Evolutionary conservation across 1,284 basidiomycete species (phyloP), one percentile per base, ranked within the genome.

Genomic region (Rhodotorula sp.): DNA sequence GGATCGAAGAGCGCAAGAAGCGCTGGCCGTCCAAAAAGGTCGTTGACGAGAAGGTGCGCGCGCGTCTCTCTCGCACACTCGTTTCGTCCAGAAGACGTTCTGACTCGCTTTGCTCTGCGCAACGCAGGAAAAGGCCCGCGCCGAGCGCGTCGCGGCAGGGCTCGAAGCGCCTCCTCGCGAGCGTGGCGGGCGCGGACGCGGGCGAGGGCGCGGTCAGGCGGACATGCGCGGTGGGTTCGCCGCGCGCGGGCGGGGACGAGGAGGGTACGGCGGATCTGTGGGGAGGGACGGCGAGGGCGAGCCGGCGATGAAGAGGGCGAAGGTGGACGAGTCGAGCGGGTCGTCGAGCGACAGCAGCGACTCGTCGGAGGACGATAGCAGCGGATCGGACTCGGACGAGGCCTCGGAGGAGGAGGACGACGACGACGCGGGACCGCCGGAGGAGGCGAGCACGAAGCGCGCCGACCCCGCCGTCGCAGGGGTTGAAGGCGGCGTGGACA

Each of bases 1-100:
- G 94, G 94, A 87, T 95, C 65, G 88, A 87, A 45, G 93, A 97
- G 78, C 88, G 94, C 58, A 92, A 87, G 81, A 88, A 87, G 73
- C 87, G 90, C 25, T 97, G 90, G 85, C 94, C 94, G 5, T 91
- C 88, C 21, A 81, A 85, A 21, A 79, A 84, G 61, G 86, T 88
- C 25, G 85, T 92, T 1, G 86, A 87, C 69, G 91, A 95, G 62
- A 94, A 92, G 78, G 84, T 84, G 16, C 61, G 80, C 34, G 80
- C 34, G 71, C 12, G 10, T 2, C 42, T 64, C 44, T 14, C 49
- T 52, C 42, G 42, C 16, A 41, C 23, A n/a, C 27, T 21, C 10
- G 1, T 8, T 44, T 42, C 4, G 10, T 48, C 49, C 44, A 23
- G 45, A 13, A 12, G 60, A 25, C 64, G 7, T 23, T n/a, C 10